phyloP scores from a whole-genome alignment of 2,329 filamentous ascomycete species.

The Xylariaceae sp. region DNA sequence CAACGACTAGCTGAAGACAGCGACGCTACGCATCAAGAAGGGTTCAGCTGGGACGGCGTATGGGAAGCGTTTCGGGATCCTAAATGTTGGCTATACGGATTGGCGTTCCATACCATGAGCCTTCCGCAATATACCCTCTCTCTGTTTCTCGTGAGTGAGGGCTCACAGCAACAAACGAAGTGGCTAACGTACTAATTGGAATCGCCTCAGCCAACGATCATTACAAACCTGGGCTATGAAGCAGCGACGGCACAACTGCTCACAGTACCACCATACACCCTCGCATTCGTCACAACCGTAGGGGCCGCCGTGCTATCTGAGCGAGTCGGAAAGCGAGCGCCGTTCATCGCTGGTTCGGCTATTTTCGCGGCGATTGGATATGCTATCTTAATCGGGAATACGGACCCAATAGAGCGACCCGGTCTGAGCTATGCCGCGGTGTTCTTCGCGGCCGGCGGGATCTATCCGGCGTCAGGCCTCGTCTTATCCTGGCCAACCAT shows the following conservation, averaged over 20 bases:
- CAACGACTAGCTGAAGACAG: slow-evolving; percentile 62
- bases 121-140: slow-evolving; percentile 56
- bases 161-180: neutral
- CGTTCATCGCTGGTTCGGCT: slow-evolving; percentile 59
- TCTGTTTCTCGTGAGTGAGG: slow-evolving; percentile 46
- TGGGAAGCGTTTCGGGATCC: slow-evolving; percentile 59
- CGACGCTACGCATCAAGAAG: slow-evolving; percentile 64
- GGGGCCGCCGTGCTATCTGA: slow-evolving; percentile 58
- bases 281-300: slow-evolving; percentile 58
- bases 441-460: slow-evolving; percentile 61
- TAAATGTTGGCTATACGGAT: slow-evolving; percentile 68
- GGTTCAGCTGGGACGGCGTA: slow-evolving; percentile 66
- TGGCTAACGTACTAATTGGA: slow-evolving; percentile 9
- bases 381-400: slow-evolving; percentile 53
- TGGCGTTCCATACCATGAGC: slow-evolving; percentile 69
- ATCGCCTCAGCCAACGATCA: slow-evolving; percentile 45
- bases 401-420: slow-evolving; percentile 42
- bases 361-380: slow-evolving; percentile 59
- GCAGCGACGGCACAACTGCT: slow-evolving; percentile 53
- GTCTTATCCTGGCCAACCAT: slow-evolving; percentile 67
- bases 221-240: slow-evolving; percentile 50
- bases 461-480: slow-evolving; percentile 62
- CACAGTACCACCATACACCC: slow-evolving; percentile 60
- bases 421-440: slow-evolving; percentile 58
- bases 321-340: slow-evolving; percentile 50